Conservation (phyloP, 176 grass and related monocot species). For the Poa annua region DNA sequence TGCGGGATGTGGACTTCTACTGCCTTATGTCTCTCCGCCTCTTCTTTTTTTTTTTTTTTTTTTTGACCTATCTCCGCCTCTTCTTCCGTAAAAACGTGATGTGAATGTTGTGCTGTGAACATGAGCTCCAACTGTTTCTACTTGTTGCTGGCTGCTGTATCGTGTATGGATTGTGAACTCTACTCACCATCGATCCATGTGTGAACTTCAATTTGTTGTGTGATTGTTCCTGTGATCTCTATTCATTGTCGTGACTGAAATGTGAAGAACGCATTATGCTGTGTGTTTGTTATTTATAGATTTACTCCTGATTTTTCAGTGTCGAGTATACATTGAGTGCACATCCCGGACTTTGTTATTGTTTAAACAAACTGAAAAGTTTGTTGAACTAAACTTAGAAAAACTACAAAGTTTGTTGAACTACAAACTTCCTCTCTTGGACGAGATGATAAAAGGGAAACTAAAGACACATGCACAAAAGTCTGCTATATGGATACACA, state of each 20-base stretch:
- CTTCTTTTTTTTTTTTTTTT: too few relatives aligned
- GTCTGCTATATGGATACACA: too few relatives aligned
- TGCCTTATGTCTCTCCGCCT: neutral
- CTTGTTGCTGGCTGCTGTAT: neutral
- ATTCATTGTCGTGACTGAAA: neutral
- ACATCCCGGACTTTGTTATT: neutral
- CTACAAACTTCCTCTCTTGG: too few relatives aligned
- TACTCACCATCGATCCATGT: neutral
- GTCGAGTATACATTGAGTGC: neutral
- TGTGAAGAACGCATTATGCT: neutral
- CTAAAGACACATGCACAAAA: too few relatives aligned
- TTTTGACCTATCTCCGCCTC: neutral
- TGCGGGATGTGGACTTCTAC: too few relatives aligned
- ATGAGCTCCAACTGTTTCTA: neutral
- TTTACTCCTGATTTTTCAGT: neutral
- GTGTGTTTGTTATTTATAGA: constrained; percentile 20
- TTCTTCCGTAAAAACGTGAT: constrained; percentile 37
- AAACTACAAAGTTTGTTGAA: neutral
- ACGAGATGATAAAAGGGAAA: too few relatives aligned
- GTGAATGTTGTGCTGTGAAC: constrained; percentile 15
- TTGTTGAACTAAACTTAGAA: too few relatives aligned
- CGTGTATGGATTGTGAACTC: neutral
- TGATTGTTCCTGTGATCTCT: neutral
- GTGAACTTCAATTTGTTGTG: neutral
- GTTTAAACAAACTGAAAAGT: neutral